These are phyloP conservation scores for Saccharomycopsis microspora DNA, from an alignment of 805 yeast species.

Conservation along the genomic window DNA sequence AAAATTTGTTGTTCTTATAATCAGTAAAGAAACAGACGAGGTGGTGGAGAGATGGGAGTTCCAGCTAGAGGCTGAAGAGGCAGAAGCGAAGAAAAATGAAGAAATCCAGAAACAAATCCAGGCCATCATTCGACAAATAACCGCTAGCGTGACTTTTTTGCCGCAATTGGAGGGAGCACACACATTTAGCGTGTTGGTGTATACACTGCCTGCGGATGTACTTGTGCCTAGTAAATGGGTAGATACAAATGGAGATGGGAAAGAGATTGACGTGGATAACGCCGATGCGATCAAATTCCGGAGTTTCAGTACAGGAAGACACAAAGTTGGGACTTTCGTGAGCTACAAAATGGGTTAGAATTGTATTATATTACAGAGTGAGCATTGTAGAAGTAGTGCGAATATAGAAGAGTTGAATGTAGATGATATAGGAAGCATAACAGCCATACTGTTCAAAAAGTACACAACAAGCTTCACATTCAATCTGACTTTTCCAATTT, in stretches of 20 bases:
- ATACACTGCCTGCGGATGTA: constrained; percentile 42
- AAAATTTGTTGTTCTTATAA: constrained; percentile 60
- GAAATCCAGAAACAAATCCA: constrained; percentile 69
- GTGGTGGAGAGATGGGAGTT: constrained; percentile 84
- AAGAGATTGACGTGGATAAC: constrained; percentile 35
- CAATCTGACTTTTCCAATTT: too few relatives aligned
- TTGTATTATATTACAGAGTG: background rate
- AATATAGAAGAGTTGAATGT: background rate
- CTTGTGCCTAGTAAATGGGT: constrained; percentile 74
- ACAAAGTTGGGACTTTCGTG: constrained; percentile 64
- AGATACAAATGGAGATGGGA: constrained; percentile 46
- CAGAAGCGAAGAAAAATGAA: constrained; percentile 18
- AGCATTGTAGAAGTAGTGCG: background rate
- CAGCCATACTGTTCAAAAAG: too few relatives aligned
- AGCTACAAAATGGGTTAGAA: constrained; percentile 23
- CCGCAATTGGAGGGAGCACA: constrained; percentile 59
- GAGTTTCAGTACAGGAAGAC: constrained; percentile 55
- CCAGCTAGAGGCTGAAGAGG: constrained; percentile 27
- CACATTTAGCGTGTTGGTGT: constrained; percentile 78
- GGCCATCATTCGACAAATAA: constrained; percentile 76
- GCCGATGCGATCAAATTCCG: constrained; percentile 58
- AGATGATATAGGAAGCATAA: too few relatives aligned
- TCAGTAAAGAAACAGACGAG: constrained; percentile 55
- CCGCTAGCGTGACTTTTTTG: constrained; percentile 76
- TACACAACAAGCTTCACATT: too few relatives aligned